Evolutionary conservation across 768 basidiomycete species (phyloP).

Genomic region (Hygrocybe coccinea): DNA sequence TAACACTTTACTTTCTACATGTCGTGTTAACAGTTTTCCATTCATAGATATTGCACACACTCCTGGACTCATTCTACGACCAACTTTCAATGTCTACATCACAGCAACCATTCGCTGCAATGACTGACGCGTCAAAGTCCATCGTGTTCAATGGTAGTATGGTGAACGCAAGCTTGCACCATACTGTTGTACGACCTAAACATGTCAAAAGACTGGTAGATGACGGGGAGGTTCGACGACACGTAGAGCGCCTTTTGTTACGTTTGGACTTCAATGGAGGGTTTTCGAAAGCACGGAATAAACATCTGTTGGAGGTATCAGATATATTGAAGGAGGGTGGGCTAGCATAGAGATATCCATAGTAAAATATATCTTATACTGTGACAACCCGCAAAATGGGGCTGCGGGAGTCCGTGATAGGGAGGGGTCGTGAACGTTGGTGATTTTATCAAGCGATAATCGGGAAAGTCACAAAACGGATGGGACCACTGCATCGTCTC

Average conservation of each 20-base stretch:
- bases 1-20: neutral
- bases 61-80: slow-evolving; percentile 75
- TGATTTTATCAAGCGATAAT: neutral
- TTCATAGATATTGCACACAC: slow-evolving; percentile 56
- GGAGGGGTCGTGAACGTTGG: neutral
- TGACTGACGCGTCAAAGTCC: slow-evolving; percentile 70
- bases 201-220: slow-evolving; percentile 50
- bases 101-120: slow-evolving; percentile 60
- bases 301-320: slow-evolving; percentile 19
- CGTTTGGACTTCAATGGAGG: slow-evolving; percentile 82
- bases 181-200: slow-evolving; percentile 48
- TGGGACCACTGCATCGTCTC: slow-evolving; percentile 46
- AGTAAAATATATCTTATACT: too few relatives aligned
- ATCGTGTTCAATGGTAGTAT: slow-evolving; percentile 54
- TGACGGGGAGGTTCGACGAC: slow-evolving; percentile 67
- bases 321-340: slow-evolving; percentile 45
- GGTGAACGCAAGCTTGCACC: slow-evolving; percentile 44
- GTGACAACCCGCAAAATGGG: too few relatives aligned
- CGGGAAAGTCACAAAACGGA: neutral
- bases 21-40: neutral
- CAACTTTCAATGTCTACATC: slow-evolving; percentile 72
- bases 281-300: slow-evolving; percentile 49
- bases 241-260: slow-evolving; percentile 76
- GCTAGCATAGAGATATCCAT: slow-evolving; percentile 22
- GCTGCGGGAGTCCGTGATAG: neutral